Base-by-base conservation (phyloP, 2,329 filamentous ascomycete species). In the Didymella glomerata region DNA sequence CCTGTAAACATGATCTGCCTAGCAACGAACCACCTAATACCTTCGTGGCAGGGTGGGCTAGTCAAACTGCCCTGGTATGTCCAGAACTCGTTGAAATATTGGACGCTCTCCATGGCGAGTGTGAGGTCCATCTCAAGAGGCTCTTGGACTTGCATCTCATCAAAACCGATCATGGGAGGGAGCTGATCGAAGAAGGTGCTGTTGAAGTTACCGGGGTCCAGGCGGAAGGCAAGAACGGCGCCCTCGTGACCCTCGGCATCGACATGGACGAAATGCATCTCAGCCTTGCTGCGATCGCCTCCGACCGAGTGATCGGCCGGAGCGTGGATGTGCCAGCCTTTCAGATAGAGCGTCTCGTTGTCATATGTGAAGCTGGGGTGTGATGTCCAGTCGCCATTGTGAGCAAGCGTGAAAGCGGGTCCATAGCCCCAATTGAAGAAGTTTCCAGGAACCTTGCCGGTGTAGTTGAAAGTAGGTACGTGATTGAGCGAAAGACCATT, bases 401-500 rank as follows among this genome's bases (percentile, higher is more conserved):
- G 73, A 13, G 72, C 61, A 40, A 81, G 62, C 5, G 75, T 79
- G 61, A 81, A 83, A 1, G 79, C 77, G 0, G 80, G 78, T 4
- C 82, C 82, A 56, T 82, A 83, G 20, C 80, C 79, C 80, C 81
- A 83, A 64, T 84, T 84, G 73, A 74, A 78, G 57, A 82, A 76
- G 47, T 75, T 74, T 1, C 82, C 82, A 2, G 64, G 48, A 4
- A 76, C 65, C 14, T 70, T 60, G 53, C 65, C 60, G 4, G 71
- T 64, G 68, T 82, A 83, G 63, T 78, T 73, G 71, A 84, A 83
- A 16, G 46, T 66, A 4, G 80, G 76, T 2, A 69, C 69, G 65
- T 83, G 81, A 25, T 71, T 73, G 20, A 68, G 61, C 2, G 80
- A 76, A 4, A 82, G 72, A 8, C 80, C 80, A 54, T 78, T 71